These are phyloP conservation scores for Tremella yokohamensis DNA, from an alignment of 768 basidiomycete species.

Conservation along the genomic window DNA sequence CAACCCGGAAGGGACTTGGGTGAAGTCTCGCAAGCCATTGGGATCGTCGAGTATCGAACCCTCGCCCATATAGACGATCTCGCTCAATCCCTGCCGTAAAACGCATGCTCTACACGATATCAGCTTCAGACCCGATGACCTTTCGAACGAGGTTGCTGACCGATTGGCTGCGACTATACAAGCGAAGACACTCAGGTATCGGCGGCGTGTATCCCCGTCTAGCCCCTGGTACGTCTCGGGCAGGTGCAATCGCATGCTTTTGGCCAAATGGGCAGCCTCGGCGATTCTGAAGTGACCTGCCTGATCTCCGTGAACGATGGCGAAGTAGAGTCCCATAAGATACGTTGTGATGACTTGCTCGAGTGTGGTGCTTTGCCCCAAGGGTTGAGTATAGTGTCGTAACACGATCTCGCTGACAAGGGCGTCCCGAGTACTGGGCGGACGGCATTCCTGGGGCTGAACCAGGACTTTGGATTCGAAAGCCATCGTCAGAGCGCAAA, in stretches of 20 bases:
- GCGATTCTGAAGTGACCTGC: conserved; percentile 11
- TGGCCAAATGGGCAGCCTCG: conserved; percentile 9
- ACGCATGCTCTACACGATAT: conserved; percentile 2
- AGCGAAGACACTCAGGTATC: background rate
- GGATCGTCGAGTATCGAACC: background rate
- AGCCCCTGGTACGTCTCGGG: conserved; percentile 1
- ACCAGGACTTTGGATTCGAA: conserved; percentile 3
- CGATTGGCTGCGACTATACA: background rate
- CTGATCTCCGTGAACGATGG: conserved; percentile 1
- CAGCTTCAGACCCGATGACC: background rate
- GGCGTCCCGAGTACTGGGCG: background rate
- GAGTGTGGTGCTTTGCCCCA: conserved; percentile 2
- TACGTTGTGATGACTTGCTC: conserved; percentile 12
- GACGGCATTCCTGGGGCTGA: background rate
- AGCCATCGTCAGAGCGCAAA: conserved; percentile 10
- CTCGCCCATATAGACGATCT: conserved; percentile 4
- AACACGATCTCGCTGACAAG: conserved; percentile 1
- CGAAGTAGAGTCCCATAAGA: conserved; percentile 8
- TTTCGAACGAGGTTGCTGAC: background rate
- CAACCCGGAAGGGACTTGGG: background rate
- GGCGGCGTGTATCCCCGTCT: background rate
- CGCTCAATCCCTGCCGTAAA: conserved; percentile 3
- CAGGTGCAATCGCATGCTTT: conserved; percentile 3
- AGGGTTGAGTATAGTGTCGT: conserved; percentile 2
- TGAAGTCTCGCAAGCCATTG: background rate